Percentiles rank a stretch among this genome's conserved stretches.
phyloP scores from a whole-genome alignment of 1,284 basidiomycete genomes.

The Farysia itapuensis region DNA sequence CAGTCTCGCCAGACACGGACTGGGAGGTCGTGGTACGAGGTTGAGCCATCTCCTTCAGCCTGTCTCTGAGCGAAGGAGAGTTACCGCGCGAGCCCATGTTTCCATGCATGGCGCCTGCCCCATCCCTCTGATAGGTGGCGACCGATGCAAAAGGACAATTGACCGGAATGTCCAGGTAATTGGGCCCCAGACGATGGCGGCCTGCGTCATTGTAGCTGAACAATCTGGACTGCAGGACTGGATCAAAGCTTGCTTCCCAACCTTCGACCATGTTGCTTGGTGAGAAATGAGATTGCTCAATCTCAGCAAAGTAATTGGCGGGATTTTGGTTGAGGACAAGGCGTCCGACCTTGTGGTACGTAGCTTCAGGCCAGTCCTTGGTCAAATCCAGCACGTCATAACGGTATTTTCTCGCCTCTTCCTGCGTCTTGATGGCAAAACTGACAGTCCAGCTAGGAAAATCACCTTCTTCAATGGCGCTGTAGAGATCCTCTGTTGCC shows the following conservation, averaged over 20 bases:
- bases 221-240: conserved; percentile 84
- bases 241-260: conserved; percentile 83
- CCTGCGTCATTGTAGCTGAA: conserved; percentile 74
- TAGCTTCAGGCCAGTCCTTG: conserved; percentile 59
- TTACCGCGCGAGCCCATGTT: conserved; percentile 82
- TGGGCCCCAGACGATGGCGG: conserved; percentile 69
- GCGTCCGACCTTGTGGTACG: conserved; percentile 69
- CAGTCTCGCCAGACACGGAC: neutral
- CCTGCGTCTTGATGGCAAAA: conserved; percentile 80
- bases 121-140: conserved; percentile 76
- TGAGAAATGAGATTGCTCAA: conserved; percentile 72
- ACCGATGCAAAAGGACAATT: conserved; percentile 73
- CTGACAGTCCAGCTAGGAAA: conserved; percentile 78
- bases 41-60: conserved; percentile 13
- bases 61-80: conserved; percentile 74
- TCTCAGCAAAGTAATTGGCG: conserved; percentile 66
- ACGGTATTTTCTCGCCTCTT: conserved; percentile 85
- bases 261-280: conserved; percentile 84
- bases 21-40: neutral
- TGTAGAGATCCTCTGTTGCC: conserved; percentile 68
- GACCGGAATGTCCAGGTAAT: conserved; percentile 86
- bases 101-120: conserved; percentile 58
- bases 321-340: conserved; percentile 82
- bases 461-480: conserved; percentile 75
- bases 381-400: conserved; percentile 88